Evolutionary conservation across 768 basidiomycete species (phyloP).

Genomic region (Phylloporus arenicola): DNA sequence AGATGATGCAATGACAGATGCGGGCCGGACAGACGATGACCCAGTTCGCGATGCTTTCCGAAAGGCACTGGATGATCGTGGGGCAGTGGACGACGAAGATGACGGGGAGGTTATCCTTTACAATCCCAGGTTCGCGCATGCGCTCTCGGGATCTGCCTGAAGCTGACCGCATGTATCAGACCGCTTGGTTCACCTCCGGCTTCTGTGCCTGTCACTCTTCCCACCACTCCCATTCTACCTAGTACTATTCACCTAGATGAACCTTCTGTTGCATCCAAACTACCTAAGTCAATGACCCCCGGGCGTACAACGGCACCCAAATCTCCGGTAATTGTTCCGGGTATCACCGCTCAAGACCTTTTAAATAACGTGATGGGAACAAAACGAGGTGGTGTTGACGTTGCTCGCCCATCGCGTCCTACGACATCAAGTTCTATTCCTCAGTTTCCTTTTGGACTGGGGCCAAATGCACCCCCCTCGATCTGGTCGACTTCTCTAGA

Average conservation of each 20-base stretch:
- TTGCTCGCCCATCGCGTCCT: constrained; percentile 9
- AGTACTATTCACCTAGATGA: constrained; percentile 5
- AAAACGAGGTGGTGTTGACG: constrained; percentile 17
- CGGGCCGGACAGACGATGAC: constrained; percentile 70
- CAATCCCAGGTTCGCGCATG: constrained; percentile 50
- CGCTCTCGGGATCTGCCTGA: not conserved
- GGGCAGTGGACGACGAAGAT: constrained; percentile 37
- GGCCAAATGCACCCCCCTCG: constrained; percentile 44
- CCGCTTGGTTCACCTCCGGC: constrained; percentile 18
- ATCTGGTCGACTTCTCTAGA: constrained; percentile 66
- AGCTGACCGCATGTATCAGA: constrained; percentile 10
- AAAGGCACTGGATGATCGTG: constrained; percentile 39
- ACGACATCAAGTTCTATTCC: constrained; percentile 31
- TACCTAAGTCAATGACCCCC: constrained; percentile 8
- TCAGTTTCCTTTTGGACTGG: constrained; percentile 49
- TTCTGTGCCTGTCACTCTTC: constrained; percentile 8
- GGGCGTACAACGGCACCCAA: constrained; percentile 23
- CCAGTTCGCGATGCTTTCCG: constrained; percentile 66
- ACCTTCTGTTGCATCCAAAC: not conserved
- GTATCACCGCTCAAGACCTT: constrained; percentile 64
- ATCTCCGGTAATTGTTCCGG: constrained; percentile 18
- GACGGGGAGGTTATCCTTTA: constrained; percentile 73
- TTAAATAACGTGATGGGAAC: constrained; percentile 39
- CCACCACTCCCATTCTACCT: constrained; percentile 16
- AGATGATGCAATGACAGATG: constrained; percentile 62